Evolutionary conservation across 768 basidiomycete genomes (phyloP), one percentile per base, ranked within the genome.

Genomic region (Rhizopogon rudus): DNA sequence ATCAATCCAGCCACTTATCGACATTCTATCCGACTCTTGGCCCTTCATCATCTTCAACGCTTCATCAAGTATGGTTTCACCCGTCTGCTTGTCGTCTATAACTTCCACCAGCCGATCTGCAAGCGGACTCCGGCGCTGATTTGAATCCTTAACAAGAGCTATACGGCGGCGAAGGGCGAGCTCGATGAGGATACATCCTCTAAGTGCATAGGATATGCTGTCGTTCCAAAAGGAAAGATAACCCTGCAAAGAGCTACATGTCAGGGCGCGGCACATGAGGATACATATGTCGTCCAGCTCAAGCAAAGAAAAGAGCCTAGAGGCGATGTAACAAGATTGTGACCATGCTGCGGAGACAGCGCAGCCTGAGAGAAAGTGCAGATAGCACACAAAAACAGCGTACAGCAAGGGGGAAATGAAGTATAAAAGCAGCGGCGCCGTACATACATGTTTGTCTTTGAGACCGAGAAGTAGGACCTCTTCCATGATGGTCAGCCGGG

Each of bases 191-290:
- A 99, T 98, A 70, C 96, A 98, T 5, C 97, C 97, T n/a, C 97
- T 85, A 2, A 99, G 81, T 13, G 96, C 95, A 72, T 99, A 99
- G 0, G 94, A 97, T 61, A 99, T 99, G 73, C 98, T 98, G 78
- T 99, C 96, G 74, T 98, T 98, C 96, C 96, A 98, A 69, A 98
- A 98, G 1, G 93, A 96, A 40, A 98, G 83, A 71, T 98, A 97
- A 37, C 95, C 95, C 83, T 87, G 62, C 44, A 42, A 48, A 22
- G 46, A 48, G 33, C 33, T 48, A 7, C 31, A 48, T 20, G 46
- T 48, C 46, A 48, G 46, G 31, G 17, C 20, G 46, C 14, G 31
- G 17, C 17, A 46, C 29, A 13, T 46, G n/a, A 46, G 12, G 31
- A 46, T 4, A 13, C n/a, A 46, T 33, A 46, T 31, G 29, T 46